Evolutionary conservation across 805 yeast genomes (phyloP).

Genomic region (Maudiozyma pseudohumilis): DNA sequence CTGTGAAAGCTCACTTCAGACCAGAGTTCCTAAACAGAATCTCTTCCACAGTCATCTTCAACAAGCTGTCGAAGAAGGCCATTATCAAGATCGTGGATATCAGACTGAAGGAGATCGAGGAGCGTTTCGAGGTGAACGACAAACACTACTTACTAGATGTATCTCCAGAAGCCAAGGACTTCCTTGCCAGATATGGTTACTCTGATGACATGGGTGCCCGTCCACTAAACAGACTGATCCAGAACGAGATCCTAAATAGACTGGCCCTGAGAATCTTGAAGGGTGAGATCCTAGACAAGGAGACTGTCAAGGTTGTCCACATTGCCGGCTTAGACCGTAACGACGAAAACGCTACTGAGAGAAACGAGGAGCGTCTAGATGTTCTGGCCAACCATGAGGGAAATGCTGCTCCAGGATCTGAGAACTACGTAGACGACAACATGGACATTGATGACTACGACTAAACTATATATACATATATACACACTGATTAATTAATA

Average conservation of each 20-base stretch:
- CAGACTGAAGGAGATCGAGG: slow-evolving; percentile 74
- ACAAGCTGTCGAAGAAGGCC: slow-evolving; percentile 83
- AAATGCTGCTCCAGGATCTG: slow-evolving; percentile 31
- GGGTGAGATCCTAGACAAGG: slow-evolving; percentile 84
- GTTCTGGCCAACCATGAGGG: slow-evolving; percentile 81
- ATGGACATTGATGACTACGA: slow-evolving; percentile 48
- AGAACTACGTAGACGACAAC: slow-evolving; percentile 46
- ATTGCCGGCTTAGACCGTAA: slow-evolving; percentile 23
- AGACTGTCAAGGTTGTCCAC: slow-evolving; percentile 57
- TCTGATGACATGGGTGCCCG: slow-evolving; percentile 93
- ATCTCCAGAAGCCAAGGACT: slow-evolving; percentile 69
- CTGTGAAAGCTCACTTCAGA: slow-evolving; percentile 83
- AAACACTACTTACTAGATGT: slow-evolving; percentile 64
- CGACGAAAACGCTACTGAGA: slow-evolving; percentile 9
- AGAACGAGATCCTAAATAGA: slow-evolving; percentile 74
- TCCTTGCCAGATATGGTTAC: slow-evolving; percentile 77
- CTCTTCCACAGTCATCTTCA: slow-evolving; percentile 85
- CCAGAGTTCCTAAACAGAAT: slow-evolving; percentile 97
- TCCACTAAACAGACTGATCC: slow-evolving; percentile 88
- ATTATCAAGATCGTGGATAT: slow-evolving; percentile 85
- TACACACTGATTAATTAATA: not conserved
- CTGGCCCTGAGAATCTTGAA: slow-evolving; percentile 81
- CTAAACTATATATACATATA: not conserved
- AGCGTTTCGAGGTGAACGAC: slow-evolving; percentile 76
- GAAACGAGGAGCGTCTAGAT: slow-evolving; percentile 51